phyloP scores from a whole-genome alignment of 2,329 filamentous ascomycete genomes.

The Ophiostoma montium region DNA sequence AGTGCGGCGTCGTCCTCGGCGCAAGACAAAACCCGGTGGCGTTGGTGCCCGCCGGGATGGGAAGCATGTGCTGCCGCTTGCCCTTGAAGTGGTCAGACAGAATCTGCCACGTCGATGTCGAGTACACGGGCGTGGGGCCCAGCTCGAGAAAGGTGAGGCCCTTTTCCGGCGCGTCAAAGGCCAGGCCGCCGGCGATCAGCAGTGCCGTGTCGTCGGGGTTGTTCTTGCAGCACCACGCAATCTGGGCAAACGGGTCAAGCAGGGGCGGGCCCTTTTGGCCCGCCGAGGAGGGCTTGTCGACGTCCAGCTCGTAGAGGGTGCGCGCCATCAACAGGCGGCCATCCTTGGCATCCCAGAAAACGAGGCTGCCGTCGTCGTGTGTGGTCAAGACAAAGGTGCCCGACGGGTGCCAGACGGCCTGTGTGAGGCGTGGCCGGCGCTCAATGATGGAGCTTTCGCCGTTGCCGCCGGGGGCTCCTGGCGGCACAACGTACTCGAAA shows the following conservation, averaged over 20 bases:
- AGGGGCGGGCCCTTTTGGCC: conserved; percentile 34
- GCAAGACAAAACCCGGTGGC: conserved; percentile 72
- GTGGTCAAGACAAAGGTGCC: conserved; percentile 79
- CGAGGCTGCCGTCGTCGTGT: conserved; percentile 81
- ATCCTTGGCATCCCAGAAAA: conserved; percentile 90
- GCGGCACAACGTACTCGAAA: conserved; percentile 70
- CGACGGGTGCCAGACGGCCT: conserved; percentile 88
- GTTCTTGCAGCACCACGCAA: conserved; percentile 87
- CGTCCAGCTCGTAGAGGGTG: conserved; percentile 58
- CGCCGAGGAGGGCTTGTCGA: conserved; percentile 49
- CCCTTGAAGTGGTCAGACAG: conserved; percentile 73
- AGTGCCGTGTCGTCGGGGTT: conserved; percentile 90
- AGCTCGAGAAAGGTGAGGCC: conserved; percentile 83
- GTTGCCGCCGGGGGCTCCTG: conserved; percentile 74
- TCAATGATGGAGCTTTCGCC: conserved; percentile 44
- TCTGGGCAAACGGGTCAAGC: conserved; percentile 61
- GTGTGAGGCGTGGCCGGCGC: conserved; percentile 61
- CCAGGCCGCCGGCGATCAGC: conserved; percentile 69
- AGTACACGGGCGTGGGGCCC: conserved; percentile 76
- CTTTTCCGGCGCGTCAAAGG: conserved; percentile 51
- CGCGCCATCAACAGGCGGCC: conserved; percentile 71
- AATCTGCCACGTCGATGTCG: conserved; percentile 79
- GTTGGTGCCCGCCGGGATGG: conserved; percentile 63
- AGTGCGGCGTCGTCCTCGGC: conserved; percentile 72
- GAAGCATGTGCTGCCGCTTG: conserved; percentile 58